Evolutionary conservation across 371 early-diverging fungal species (phyloP).

Genomic region (Apophysomyces elegans): DNA sequence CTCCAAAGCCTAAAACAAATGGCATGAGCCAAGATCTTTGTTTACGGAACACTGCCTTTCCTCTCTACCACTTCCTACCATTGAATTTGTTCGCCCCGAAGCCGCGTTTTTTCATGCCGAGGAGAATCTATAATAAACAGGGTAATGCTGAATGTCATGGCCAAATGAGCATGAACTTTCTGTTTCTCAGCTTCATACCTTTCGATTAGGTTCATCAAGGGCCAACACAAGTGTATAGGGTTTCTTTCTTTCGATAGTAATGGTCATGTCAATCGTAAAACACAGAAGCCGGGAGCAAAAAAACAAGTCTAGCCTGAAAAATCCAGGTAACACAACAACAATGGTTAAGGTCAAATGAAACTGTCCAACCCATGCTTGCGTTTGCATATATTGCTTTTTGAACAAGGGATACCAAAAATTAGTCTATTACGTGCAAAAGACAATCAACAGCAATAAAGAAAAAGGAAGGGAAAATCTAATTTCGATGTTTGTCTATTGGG

Average conservation of each 20-base stretch:
- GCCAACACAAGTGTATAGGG: conserved; percentile 37
- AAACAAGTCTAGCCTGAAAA: neutral
- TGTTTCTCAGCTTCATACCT: conserved; percentile 14
- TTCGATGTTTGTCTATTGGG: too few species aligned
- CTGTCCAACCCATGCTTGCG: too few species aligned
- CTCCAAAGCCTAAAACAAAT: conserved; percentile 59
- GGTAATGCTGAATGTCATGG: neutral
- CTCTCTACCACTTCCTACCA: conserved; percentile 35
- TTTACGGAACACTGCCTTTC: too few species aligned
- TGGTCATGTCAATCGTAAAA: neutral
- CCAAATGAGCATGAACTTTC: too few species aligned
- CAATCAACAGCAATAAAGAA: too few species aligned
- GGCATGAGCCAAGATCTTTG: too few species aligned
- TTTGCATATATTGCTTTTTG: too few species aligned
- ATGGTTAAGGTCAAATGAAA: too few species aligned
- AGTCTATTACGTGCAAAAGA: too few species aligned
- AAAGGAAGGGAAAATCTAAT: too few species aligned
- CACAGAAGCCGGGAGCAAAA: neutral
- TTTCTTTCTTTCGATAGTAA: conserved; percentile 30
- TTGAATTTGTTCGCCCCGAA: conserved; percentile 72
- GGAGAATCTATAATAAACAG: conserved; percentile 47
- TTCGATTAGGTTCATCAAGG: conserved; percentile 28
- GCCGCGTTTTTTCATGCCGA: conserved; percentile 79
- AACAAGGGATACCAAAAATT: too few species aligned
- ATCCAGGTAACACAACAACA: too few species aligned